These are phyloP conservation scores for Luffa acutangula DNA, from an alignment of 306 rosid genomes.

Conservation along the genomic window DNA sequence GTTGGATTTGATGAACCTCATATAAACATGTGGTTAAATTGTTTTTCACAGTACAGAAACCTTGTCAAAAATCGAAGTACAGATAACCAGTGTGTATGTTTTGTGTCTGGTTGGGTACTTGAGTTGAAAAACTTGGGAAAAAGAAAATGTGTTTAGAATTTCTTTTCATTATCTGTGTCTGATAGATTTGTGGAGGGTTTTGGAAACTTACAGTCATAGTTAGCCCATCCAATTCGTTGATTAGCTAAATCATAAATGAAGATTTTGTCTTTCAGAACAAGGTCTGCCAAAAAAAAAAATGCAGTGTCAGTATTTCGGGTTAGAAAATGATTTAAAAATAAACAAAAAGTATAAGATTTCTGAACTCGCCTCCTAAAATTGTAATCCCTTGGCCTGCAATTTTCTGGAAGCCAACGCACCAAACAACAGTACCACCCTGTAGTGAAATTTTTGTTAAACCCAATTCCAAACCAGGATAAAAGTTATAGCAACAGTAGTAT, in stretches of 20 bases:
- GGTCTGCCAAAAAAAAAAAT: constrained; percentile 41
- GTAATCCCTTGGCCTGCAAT: constrained; percentile 65
- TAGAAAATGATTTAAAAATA: background rate
- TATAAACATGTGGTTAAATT: background rate
- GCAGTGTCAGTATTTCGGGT: constrained; percentile 2
- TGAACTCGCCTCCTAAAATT: constrained; percentile 76
- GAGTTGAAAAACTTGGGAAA: background rate
- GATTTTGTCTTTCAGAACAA: constrained; percentile 81
- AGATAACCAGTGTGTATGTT: background rate
- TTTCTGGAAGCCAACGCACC: constrained; percentile 96
- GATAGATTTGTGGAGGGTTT: background rate
- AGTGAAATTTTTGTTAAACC: background rate
- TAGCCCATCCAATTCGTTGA: constrained; percentile 89
- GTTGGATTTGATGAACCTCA: background rate
- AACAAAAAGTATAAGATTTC: background rate
- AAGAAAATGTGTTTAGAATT: background rate
- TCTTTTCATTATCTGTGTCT: background rate
- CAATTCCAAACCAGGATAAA: background rate
- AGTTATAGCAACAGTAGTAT: background rate
- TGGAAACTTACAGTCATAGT: constrained; percentile 85
- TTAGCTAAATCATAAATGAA: constrained; percentile 78
- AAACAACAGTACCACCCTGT: constrained; percentile 61
- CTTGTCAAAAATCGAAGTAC: background rate
- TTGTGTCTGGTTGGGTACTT: background rate
- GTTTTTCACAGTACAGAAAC: background rate